Percentiles rank a stretch among this genome's conserved stretches.
Evolutionary conservation across 768 basidiomycete species (phyloP).

Genomic region (Suillus ampliporus): DNA sequence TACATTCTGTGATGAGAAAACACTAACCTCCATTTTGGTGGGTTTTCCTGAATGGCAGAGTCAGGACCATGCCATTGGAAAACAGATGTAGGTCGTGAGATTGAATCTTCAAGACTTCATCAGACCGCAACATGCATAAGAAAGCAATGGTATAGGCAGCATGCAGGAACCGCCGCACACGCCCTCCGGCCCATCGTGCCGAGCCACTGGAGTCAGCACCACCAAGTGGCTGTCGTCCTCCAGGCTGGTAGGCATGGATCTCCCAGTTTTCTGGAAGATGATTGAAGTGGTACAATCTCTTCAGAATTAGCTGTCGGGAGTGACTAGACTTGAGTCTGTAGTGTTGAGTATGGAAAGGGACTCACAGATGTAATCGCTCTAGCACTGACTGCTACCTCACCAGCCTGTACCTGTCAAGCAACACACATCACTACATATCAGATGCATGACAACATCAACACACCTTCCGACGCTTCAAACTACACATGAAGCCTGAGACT

Average conservation of each 20-base stretch:
- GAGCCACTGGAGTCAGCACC: constrained; percentile 15
- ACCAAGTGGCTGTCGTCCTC: too few species aligned
- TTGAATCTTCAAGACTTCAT: constrained; percentile 43
- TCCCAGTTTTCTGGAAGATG: constrained; percentile 20
- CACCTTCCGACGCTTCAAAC: constrained; percentile 32
- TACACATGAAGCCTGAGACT: constrained; percentile 37
- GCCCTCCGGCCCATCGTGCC: constrained; percentile 38
- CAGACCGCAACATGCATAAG: constrained; percentile 39
- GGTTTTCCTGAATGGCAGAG: constrained; percentile 34
- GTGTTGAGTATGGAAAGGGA: too few species aligned
- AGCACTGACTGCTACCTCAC: constrained; percentile 29
- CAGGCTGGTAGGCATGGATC: constrained; percentile 24
- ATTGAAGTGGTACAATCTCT: constrained; percentile 33
- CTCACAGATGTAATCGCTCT: constrained; percentile 25
- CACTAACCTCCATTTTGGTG: constrained; percentile 35
- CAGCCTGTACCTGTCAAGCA: constrained; percentile 18
- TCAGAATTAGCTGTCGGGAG: constrained; percentile 34
- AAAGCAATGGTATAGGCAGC: constrained; percentile 42
- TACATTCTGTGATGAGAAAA: too few species aligned
- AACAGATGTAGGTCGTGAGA: constrained; percentile 26
- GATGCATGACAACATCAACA: too few species aligned
- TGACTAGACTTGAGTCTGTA: too few species aligned
- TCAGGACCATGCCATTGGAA: constrained; percentile 21
- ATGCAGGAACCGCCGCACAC: constrained; percentile 31
- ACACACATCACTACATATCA: too few species aligned